Percentiles rank a stretch among this genome's conserved stretches.
Conservation (phyloP, 1,139 yeast species). For the Hyphopichia khmerensis region DNA sequence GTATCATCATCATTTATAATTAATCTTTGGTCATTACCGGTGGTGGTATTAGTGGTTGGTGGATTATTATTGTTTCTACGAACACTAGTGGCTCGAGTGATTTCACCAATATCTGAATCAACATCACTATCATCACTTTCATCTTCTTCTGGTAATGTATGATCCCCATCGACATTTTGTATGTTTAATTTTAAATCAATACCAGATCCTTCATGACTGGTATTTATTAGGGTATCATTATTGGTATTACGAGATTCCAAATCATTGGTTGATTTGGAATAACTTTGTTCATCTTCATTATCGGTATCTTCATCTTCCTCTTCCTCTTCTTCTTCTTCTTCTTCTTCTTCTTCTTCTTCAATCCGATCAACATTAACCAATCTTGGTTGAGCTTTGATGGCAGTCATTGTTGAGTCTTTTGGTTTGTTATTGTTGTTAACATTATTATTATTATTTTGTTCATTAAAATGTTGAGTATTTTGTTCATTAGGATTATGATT, state of each 20-base stretch:
- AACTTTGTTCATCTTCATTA: constrained; percentile 1
- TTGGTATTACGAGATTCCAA: neutral
- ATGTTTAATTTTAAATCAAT: constrained; percentile 3
- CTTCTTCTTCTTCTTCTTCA: constrained; percentile 51
- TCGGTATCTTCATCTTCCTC: constrained; percentile 9
- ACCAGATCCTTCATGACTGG: neutral
- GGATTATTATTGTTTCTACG: constrained; percentile 12
- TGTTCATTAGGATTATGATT: constrained; percentile 14
- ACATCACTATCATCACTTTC: constrained; percentile 41
- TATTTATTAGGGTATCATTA: constrained; percentile 3
- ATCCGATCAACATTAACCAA: constrained; percentile 58
- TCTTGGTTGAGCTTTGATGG: constrained; percentile 68
- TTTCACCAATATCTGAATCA: constrained; percentile 49
- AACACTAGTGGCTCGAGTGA: constrained; percentile 44
- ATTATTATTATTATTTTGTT: constrained; percentile 1
- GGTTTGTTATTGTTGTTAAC: constrained; percentile 6
- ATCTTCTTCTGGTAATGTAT: constrained; percentile 8
- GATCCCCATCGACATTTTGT: neutral
- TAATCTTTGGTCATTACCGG: neutral
- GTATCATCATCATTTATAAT: neutral
- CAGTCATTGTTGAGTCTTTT: constrained; percentile 50
- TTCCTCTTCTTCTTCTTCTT: constrained; percentile 19
- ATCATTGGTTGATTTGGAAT: neutral
- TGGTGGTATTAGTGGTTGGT: neutral
- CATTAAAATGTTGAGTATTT: too few relatives aligned